phyloP scores from a whole-genome alignment of 192 early-diverging fungal genomes.

The Gonapodya sp. region DNA sequence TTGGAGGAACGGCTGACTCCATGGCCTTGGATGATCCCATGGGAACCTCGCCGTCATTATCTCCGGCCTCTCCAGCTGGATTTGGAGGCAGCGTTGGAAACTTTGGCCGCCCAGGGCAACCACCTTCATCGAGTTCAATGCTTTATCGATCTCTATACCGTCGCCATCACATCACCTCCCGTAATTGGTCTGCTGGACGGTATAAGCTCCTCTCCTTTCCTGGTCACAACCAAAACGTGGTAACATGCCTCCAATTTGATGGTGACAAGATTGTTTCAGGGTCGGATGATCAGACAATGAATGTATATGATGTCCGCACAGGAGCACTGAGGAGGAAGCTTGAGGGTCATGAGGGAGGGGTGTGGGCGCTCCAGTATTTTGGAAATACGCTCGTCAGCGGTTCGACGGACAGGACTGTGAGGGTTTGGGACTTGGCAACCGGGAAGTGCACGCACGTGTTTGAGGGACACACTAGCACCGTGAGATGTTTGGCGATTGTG shows the following conservation, averaged over 20 bases:
- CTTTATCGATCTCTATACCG: constrained; percentile 75
- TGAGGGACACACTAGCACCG: constrained; percentile 87
- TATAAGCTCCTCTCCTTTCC: constrained; percentile 70
- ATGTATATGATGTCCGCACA: constrained; percentile 81
- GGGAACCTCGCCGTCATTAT: neutral
- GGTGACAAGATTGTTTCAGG: constrained; percentile 92
- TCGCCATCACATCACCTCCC: constrained; percentile 64
- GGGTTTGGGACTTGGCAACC: constrained; percentile 91
- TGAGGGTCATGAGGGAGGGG: constrained; percentile 85
- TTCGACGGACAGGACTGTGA: constrained; percentile 87
- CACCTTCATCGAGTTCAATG: constrained; percentile 19
- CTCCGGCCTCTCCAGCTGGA: neutral
- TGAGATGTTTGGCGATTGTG: constrained; percentile 85
- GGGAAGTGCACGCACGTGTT: constrained; percentile 89
- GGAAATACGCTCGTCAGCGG: constrained; percentile 85
- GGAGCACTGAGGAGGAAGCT: constrained; percentile 65
- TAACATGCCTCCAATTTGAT: constrained; percentile 95
- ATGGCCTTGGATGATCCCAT: neutral
- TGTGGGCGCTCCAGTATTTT: constrained; percentile 93
- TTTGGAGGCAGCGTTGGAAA: neutral
- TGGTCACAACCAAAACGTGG: constrained; percentile 73
- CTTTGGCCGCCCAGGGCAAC: neutral
- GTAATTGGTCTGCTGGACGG: constrained; percentile 72
- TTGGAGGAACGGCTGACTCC: neutral
- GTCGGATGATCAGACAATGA: constrained; percentile 83